Base-by-base conservation (phyloP, 176 grass and related monocot species). In the Phragmites australis region DNA sequence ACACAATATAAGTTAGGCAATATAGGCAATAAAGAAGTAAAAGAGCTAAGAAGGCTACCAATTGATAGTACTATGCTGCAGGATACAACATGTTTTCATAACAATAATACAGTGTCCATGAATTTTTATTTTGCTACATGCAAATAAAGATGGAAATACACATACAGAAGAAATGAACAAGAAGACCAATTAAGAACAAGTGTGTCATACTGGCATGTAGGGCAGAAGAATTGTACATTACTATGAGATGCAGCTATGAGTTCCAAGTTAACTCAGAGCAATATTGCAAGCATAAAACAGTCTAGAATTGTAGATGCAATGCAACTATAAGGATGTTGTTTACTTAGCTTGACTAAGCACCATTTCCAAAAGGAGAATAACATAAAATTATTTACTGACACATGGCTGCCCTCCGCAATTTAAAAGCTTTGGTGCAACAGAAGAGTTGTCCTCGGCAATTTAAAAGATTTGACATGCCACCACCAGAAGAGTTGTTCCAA, bases 401-500 rank as follows among this genome's bases (percentile, higher is more conserved):
- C 9, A 21, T 47, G 26, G 45, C 21, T 52, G 17, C 40, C 29
- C 56, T 29, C 56, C 30, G 40, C 40, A 30, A 29, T 29, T 31
- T 3, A 76, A 76, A 76, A 45, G 40, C 16, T 60, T 46, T 45
- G 43, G 73, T 44, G 15, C 39, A 60, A 48, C 43, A 26, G 45
- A 70, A 48, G 34, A 37, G 34, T 37, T 37, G 34, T 37, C 34
- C 2, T 37, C 3, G 34, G 34, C 2, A 37, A 37, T 37, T 37
- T 37, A 37, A 37, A 37, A 37, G 34, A 37, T 37, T 37, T 37
- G 34, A 37, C 34, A 37, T 86, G 70, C 82, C 83, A 86, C 79
- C 94, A 75, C 68, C 88, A 69, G 85, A 81, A 58, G 89, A 84
- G 65, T 42, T 80, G 46, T 86, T 93, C 94, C 94, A 97, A 62